Conservation (phyloP, 176 grass and related monocot genomes). For the Aechmea fasciata region DNA sequence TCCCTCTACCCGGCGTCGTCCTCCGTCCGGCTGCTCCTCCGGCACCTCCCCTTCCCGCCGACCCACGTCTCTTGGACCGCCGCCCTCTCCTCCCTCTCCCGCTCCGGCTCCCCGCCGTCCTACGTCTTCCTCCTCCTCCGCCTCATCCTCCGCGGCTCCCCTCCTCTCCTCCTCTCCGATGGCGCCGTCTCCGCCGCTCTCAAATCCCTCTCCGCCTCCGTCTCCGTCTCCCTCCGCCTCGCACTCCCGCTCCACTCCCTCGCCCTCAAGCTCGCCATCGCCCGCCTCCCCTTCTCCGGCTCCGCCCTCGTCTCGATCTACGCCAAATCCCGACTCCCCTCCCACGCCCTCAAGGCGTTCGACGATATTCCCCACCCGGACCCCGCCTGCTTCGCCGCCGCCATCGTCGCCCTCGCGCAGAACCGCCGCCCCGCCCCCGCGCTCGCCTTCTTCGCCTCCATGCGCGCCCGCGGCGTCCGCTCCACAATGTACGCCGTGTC, state of each 20-base stretch:
- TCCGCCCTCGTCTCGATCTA: conserved; percentile 18
- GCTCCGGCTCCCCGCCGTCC: conserved; percentile 12
- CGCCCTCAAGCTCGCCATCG: conserved; percentile 27
- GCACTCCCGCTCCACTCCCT: conserved; percentile 25
- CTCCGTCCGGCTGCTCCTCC: background rate
- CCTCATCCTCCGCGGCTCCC: conserved; percentile 16
- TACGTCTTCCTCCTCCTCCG: conserved; percentile 12
- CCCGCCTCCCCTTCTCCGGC: conserved; percentile 16
- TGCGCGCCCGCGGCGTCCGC: conserved; percentile 9
- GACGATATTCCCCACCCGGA: conserved; percentile 33
- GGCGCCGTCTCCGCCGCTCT: conserved; percentile 32
- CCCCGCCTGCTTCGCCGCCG: conserved; percentile 27
- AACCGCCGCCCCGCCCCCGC: conserved; percentile 15
- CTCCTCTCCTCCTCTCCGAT: conserved; percentile 18
- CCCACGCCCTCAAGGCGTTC: conserved; percentile 21
- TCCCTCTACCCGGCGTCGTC: background rate
- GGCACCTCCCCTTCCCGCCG: conserved; percentile 4
- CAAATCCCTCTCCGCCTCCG: conserved; percentile 6
- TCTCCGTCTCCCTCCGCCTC: conserved; percentile 8
- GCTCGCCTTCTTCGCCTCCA: conserved; percentile 19
- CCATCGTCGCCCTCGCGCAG: conserved; percentile 29
- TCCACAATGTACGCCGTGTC: conserved; percentile 34
- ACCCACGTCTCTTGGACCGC: conserved; percentile 18
- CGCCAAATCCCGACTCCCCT: conserved; percentile 12
- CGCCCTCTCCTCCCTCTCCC: conserved; percentile 22